Evolutionary conservation across 2,329 filamentous ascomycete genomes (phyloP), one percentile per base, ranked within the genome.

Genomic region (Tolypocladium sp.): DNA sequence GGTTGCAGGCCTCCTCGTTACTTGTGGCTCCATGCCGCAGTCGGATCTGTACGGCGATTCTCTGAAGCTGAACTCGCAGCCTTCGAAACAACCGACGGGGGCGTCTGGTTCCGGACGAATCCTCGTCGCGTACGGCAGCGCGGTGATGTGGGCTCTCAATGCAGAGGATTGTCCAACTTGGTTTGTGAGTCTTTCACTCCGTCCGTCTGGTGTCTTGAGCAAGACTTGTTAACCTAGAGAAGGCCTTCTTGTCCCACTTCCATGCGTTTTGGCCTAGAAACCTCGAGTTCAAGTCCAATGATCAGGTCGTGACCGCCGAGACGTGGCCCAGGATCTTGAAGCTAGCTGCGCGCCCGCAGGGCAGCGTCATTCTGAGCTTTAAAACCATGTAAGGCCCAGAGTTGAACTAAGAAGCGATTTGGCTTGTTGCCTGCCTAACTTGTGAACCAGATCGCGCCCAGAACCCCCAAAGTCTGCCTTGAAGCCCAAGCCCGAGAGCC

Each of bases 191-290:
- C 27, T 20, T 6, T 13, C 3, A 17, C 27, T 41, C n/a, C 27
- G 9, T 2, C 7, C 25, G 22, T 12, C 7, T 10, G 13, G 7
- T 5, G 8, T 35, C 8, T 40, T 46, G n/a, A 12, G 41, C 22
- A 30, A n/a, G 20, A 17, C 4, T 41, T 55, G 53, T 54, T 67
- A 53, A 67, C 49, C 8, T 33, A 1, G 13, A 1, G 27, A 68
- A 71, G 76, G 65, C 65, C 4, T 79, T 79, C 53, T 46, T 76
- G 2, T 69, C 74, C 1, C 74, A 76, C 49, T 79, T 79, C 52
- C 67, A 69, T 46, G 70, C 73, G 7, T 78, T 77, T 60, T 79
- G 76, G 75, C 76, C 77, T 1, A 64, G 65, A 12, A 61, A 62
- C 2, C 59, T 77, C 1, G 69, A 71, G n/a, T 77, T 79, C 40